Conservation (phyloP, 768 basidiomycete genomes). For the Pulveroboletus ravenelii region DNA sequence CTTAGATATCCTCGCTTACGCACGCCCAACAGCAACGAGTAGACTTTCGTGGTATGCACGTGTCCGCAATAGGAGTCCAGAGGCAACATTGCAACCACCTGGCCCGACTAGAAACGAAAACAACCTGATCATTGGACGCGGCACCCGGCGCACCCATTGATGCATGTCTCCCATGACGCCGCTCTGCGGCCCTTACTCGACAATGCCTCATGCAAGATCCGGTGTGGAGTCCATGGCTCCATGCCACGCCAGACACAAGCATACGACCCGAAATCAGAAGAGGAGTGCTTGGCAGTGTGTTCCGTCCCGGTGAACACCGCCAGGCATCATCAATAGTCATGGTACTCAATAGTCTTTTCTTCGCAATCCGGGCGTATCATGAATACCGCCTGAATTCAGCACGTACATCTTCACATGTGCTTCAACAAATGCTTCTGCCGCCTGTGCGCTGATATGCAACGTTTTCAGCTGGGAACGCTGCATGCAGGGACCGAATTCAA, state of each 20-base stretch:
- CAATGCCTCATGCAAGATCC: constrained; percentile 11
- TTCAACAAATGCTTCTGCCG: constrained; percentile 32
- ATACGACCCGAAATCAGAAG: not conserved
- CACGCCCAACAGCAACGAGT: not conserved
- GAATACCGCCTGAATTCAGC: not conserved
- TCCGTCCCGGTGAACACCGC: constrained; percentile 1
- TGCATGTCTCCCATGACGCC: not conserved
- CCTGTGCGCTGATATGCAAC: constrained; percentile 18
- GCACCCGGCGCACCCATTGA: not conserved
- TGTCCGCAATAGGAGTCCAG: not conserved
- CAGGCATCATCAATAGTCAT: constrained; percentile 6
- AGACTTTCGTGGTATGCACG: constrained; percentile 2
- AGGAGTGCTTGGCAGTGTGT: not conserved
- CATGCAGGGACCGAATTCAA: not conserved
- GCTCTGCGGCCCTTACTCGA: not conserved
- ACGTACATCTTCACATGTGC: constrained; percentile 37
- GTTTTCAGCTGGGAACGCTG: constrained; percentile 31
- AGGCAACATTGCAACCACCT: not conserved
- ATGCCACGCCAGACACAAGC: not conserved
- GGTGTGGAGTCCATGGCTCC: not conserved
- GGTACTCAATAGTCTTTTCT: not conserved
- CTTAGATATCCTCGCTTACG: not conserved
- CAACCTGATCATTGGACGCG: constrained; percentile 1
- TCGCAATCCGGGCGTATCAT: not conserved
- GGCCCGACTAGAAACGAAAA: not conserved